Conservation (phyloP, 2,329 filamentous ascomycete species). For the Epicoccum nigrum region DNA sequence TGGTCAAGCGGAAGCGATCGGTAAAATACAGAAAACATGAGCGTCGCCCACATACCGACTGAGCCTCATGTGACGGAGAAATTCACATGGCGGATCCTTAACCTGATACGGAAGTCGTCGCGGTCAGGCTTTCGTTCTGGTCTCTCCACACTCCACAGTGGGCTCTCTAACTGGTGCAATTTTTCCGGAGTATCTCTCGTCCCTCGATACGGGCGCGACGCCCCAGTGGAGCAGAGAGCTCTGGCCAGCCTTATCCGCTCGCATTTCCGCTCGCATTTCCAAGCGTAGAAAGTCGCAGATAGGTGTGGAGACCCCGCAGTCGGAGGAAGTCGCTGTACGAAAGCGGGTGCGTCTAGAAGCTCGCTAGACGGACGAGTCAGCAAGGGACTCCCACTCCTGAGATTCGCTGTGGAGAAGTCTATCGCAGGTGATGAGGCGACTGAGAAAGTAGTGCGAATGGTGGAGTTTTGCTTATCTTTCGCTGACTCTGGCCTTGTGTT, state of each 20-base stretch:
- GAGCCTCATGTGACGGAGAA: constrained; percentile 19
- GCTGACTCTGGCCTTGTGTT: constrained; percentile 18
- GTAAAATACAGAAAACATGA: constrained; percentile 13
- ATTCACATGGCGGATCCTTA: constrained; percentile 21
- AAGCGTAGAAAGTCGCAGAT: constrained; percentile 10
- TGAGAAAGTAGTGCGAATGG: constrained; percentile 14
- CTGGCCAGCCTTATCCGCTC: constrained; percentile 23
- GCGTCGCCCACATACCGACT: constrained; percentile 17
- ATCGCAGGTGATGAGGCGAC: constrained; percentile 9
- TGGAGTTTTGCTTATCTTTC: constrained; percentile 28
- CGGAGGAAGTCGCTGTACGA: constrained; percentile 15
- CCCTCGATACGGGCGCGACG: constrained; percentile 18
- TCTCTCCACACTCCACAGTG: constrained; percentile 11
- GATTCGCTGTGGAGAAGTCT: constrained; percentile 8
- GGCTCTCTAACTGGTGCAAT: constrained; percentile 19
- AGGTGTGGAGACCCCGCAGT: constrained; percentile 31
- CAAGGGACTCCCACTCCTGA: constrained; percentile 17
- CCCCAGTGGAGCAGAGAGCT: constrained; percentile 16
- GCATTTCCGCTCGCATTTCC: constrained; percentile 19
- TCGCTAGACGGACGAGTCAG: constrained; percentile 29
- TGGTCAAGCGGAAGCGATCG: constrained; percentile 15
- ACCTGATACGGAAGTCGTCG: constrained; percentile 15
- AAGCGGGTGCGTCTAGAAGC: constrained; percentile 31
- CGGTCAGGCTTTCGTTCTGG: constrained; percentile 3
- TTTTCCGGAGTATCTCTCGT: constrained; percentile 19